Base-by-base conservation (phyloP, 208 protist genomes). In the Crithidia expoeki region DNA sequence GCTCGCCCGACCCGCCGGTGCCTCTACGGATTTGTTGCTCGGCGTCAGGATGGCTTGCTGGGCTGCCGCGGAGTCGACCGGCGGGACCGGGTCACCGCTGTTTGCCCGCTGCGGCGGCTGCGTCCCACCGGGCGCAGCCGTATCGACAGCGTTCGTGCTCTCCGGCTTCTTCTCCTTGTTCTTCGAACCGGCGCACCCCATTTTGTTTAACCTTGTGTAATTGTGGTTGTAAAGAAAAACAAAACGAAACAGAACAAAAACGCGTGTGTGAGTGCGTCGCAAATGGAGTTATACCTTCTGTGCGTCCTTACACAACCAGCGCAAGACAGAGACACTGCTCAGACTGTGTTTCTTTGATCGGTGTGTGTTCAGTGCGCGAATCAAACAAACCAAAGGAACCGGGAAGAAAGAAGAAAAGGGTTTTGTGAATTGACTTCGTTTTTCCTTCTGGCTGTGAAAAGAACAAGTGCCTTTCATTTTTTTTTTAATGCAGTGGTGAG, bases 121-220 rank as follows among this genome's bases (percentile, higher is more conserved):
- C 11, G 61, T 47, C 4, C 49, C 61, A 25, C 33, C 61, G 7
- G 61, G 32, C 16, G 61, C 61, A 16, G 47, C 28, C 4, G 47
- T 55, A 25, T 67, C 47, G 21, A 44, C 61, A 2, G 61, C 60
- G 19, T 72, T 55, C 40, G 38, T 17, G 12, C 34, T 50, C 23
- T 23, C 30, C 32, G 40, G 30, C 73, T 64, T 74, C 46, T 51
- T 59, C 30, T 72, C 68, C 57, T 74, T 68, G 57, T 69, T 75
- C 74, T 89, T 90, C 19, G 80, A 87, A 32, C 71, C 73, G 33
- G 62, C 56, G 80, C 78, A 79, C 57, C 85, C 81, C 81, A 87
- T 90, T 68, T 51, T 76, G 46, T 84, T 56, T n/a, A 68, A 53
- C 58, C 28, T 58, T 61, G n/a, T 59, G 4, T 60, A 28, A 5